Evolutionary conservation across 2,329 filamentous ascomycete genomes (phyloP).

Genomic region (Gnomoniopsis smithogilvyi): DNA sequence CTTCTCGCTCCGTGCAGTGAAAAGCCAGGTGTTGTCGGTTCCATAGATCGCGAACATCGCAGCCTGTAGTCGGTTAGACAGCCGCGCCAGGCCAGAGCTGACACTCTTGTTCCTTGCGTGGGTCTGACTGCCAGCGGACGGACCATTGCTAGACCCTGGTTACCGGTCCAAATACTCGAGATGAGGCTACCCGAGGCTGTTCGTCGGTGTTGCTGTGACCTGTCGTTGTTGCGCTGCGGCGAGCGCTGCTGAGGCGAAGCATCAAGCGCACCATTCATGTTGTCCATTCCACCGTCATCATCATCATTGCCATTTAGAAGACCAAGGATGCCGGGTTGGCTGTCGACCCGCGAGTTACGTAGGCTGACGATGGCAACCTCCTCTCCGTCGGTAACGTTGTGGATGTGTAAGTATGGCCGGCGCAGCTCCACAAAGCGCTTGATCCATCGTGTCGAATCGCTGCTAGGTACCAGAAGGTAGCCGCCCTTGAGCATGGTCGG

Average conservation of each 20-base stretch:
- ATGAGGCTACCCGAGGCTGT: constrained; percentile 50
- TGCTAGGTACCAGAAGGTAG: constrained; percentile 81
- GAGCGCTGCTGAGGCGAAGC: constrained; percentile 13
- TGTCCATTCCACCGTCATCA: constrained; percentile 24
- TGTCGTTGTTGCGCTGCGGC: constrained; percentile 29
- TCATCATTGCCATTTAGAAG: constrained; percentile 52
- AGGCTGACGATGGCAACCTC: constrained; percentile 88
- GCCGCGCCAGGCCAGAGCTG: constrained; percentile 45
- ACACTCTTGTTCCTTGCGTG: constrained; percentile 18
- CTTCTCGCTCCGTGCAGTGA: constrained; percentile 81
- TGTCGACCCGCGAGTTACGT: constrained; percentile 85
- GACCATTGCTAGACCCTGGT: constrained; percentile 26
- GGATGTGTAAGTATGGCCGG: constrained; percentile 86
- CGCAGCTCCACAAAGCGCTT: constrained; percentile 91
- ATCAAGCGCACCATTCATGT: constrained; percentile 11
- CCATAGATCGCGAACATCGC: constrained; percentile 94
- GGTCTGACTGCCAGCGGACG: neutral
- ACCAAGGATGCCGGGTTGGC: constrained; percentile 81
- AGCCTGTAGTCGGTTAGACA: constrained; percentile 58
- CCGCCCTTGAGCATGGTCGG: constrained; percentile 78
- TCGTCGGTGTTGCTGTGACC: constrained; percentile 45
- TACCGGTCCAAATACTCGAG: constrained; percentile 53
- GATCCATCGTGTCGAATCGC: constrained; percentile 79
- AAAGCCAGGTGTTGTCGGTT: constrained; percentile 91
- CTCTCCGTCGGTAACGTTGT: constrained; percentile 81